Percentiles rank a stretch among this genome's conserved stretches.
These are phyloP conservation scores for Teunomyces barrocoloradensis DNA, from an alignment of 805 yeast genomes.

Conservation along the genomic window DNA sequence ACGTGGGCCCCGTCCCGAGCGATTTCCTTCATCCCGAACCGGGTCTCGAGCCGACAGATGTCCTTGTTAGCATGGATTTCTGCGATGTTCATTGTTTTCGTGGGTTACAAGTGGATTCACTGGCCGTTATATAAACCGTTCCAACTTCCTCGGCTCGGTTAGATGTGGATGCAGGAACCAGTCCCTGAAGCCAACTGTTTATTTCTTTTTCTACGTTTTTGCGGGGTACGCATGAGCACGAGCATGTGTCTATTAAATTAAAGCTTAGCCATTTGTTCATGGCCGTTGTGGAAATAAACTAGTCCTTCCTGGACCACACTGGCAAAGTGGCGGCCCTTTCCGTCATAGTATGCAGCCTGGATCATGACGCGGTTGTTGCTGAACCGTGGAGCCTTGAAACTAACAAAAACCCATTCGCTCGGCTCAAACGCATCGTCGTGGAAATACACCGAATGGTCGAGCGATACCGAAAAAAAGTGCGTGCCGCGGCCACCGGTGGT, in stretches of 20 bases:
- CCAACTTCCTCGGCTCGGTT: not conserved
- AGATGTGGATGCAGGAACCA: not conserved
- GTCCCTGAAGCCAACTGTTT: too few relatives aligned
- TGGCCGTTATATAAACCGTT: not conserved
- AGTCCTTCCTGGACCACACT: constrained; percentile 35
- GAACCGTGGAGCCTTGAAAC: constrained; percentile 27
- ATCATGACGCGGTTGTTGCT: constrained; percentile 30
- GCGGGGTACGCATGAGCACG: not conserved
- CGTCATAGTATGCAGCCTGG: constrained; percentile 28
- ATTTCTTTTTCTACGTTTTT: not conserved
- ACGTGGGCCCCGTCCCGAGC: constrained; percentile 11
- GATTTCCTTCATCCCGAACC: constrained; percentile 7
- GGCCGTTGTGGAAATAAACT: constrained; percentile 22
- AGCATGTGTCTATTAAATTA: not conserved
- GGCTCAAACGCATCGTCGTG: constrained; percentile 37
- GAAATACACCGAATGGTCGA: constrained; percentile 35
- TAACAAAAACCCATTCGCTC: constrained; percentile 29
- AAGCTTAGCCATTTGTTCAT: constrained; percentile 20
- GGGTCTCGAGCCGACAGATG: constrained; percentile 9
- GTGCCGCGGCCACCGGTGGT: constrained; percentile 22
- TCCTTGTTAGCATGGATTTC: constrained; percentile 5
- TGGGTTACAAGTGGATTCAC: not conserved
- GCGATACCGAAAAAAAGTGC: constrained; percentile 29
- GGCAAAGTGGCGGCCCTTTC: constrained; percentile 28
- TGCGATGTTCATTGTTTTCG: not conserved